Base-by-base conservation (phyloP, 495 filamentous ascomycete genomes). In the Physcia stellaris region DNA sequence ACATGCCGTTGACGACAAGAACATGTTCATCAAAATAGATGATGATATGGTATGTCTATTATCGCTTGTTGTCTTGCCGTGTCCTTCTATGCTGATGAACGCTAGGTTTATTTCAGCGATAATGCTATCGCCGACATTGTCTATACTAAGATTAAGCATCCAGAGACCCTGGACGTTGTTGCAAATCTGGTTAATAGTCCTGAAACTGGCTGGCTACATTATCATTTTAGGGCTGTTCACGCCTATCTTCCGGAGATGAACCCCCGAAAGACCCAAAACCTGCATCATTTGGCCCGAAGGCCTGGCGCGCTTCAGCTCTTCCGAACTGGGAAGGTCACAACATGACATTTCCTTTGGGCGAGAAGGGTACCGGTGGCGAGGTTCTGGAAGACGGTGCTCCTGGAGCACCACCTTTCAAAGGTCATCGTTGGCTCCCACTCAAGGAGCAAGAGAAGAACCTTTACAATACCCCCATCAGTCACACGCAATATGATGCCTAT, bases 21-120 rank as follows among this genome's bases (percentile, higher is more conserved):
- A 55, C 15, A 63, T 68, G 28, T 68, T 65, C 37, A 55, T 69
- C 48, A 69, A 69, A 42, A 67, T 69, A 23, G 65, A 69, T 42
- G 65, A 69, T 41, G 65, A 69, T 44, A 59, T 69, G 32, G 62
- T 50, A 35, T 12, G 47, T 24, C 1, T n/a, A n/a, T 6, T 7
- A 3, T 28, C 23, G 2, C 10, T 4, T 2, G 4, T 2, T 3
- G n/a, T 23, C 6, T n/a, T 23, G 0, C 0, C 9, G 6, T 13
- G 4, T 34, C 15, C 18, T n/a, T 9, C 21, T 22, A 16, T 4
- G 26, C 37, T 45, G 24, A 22, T 18, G 1, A 17, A 10, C 16
- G 4, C 4, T 20, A 50, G 47, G 32, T 66, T 17, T 69, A 56
- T 37, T 57, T 69, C 27, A 59, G 64, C n/a, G 62, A 67, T 38